A percentile compares a stretch with the other conserved stretches of the same genome.
These are phyloP conservation scores for Beauveria brongniartii DNA, from an alignment of 2,329 filamentous ascomycete genomes.

Conservation along the genomic window DNA sequence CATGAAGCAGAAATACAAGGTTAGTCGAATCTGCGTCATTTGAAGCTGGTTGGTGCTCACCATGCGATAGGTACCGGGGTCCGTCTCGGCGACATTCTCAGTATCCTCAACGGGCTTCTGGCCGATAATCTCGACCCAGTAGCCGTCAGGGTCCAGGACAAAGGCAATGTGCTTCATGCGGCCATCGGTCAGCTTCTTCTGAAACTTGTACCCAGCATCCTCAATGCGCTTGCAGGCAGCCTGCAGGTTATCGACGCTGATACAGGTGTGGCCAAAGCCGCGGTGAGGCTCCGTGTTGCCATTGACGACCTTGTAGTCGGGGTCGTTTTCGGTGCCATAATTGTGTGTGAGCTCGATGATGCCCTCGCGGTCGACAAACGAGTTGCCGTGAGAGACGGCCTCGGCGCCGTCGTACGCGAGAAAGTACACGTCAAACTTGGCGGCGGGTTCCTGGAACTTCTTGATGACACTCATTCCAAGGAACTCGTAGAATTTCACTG, in stretches of 20 bases:
- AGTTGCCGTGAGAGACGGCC: conserved; percentile 64
- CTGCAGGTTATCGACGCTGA: conserved; percentile 77
- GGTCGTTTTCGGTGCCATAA: conserved; percentile 83
- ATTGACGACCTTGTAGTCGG: conserved; percentile 71
- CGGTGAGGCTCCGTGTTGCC: conserved; percentile 85
- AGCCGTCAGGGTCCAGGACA: conserved; percentile 77
- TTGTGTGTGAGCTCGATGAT: conserved; percentile 79
- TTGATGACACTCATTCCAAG: conserved; percentile 80
- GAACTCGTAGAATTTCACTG: conserved; percentile 88
- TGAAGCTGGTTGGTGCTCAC: conserved; percentile 21
- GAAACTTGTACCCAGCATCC: conserved; percentile 84
- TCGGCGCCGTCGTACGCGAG: conserved; percentile 75
- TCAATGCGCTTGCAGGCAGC: conserved; percentile 84
- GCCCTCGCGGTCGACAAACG: conserved; percentile 74
- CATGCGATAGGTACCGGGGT: conserved; percentile 67
- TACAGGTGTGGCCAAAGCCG: conserved; percentile 79
- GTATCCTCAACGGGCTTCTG: conserved; percentile 65
- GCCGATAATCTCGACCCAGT: conserved; percentile 78
- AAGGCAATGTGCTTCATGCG: conserved; percentile 86
- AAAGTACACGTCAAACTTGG: conserved; percentile 94
- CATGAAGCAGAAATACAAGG: background rate
- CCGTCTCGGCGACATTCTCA: conserved; percentile 63
- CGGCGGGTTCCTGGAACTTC: conserved; percentile 73
- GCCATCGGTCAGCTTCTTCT: conserved; percentile 89
- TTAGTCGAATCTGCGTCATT: background rate